These are phyloP conservation scores for Dioszegia crocea DNA, from an alignment of 768 basidiomycete species.

Conservation along the genomic window DNA sequence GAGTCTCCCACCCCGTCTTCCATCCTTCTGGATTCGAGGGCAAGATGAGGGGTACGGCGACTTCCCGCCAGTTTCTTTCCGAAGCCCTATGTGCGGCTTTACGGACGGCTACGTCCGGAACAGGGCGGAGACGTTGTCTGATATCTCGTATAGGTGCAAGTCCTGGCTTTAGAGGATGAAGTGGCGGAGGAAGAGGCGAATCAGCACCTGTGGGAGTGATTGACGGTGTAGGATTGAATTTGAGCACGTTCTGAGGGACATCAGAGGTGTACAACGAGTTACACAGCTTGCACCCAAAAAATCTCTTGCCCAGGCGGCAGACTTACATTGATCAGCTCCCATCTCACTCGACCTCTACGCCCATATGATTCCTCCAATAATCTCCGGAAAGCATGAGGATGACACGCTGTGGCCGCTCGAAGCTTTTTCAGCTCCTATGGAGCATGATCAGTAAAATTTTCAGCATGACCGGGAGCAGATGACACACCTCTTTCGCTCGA, in stretches of 20 bases:
- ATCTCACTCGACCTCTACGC: conserved; percentile 20
- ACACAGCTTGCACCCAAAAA: too few species aligned
- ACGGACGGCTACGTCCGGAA: conserved; percentile 12
- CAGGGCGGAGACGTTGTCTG: conserved; percentile 7
- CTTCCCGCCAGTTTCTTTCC: conserved; percentile 12
- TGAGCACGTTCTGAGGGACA: background rate
- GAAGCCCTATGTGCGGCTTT: background rate
- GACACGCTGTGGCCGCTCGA: conserved; percentile 32
- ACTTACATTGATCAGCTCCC: conserved; percentile 23
- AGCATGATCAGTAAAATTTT: background rate
- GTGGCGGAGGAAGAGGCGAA: conserved; percentile 15
- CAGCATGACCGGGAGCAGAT: too few species aligned
- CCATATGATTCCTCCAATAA: conserved; percentile 34
- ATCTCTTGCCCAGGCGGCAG: too few species aligned
- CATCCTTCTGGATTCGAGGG: background rate
- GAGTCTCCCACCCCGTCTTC: conserved; percentile 30
- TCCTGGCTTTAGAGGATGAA: conserved; percentile 21
- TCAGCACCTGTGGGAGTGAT: background rate
- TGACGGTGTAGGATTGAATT: background rate
- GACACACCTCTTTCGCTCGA: conserved; percentile 7
- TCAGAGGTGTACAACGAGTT: too few species aligned
- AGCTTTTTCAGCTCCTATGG: conserved; percentile 25
- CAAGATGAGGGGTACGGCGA: conserved; percentile 24
- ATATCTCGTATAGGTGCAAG: background rate
- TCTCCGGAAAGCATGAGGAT: conserved; percentile 35